Evolutionary conservation across 805 yeast species (phyloP).

Genomic region (Wickerhamiella nectarea): DNA sequence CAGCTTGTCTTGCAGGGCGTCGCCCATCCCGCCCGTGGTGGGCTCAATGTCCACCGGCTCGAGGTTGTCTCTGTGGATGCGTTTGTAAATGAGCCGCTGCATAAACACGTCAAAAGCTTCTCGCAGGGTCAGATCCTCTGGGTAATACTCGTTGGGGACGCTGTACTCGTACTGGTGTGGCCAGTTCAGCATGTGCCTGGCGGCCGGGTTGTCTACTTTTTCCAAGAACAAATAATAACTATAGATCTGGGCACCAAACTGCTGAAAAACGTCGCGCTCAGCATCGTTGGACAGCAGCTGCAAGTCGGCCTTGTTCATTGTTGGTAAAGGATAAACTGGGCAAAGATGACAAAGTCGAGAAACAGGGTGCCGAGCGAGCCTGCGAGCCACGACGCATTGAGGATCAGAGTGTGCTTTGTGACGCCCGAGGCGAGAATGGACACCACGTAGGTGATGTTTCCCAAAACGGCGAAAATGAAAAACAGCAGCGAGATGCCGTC

Average conservation of each 20-base stretch:
- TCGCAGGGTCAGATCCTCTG: neutral
- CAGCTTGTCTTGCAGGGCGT: neutral
- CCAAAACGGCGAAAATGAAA: slow-evolving; percentile 87
- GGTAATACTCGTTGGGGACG: neutral
- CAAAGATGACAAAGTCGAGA: slow-evolving; percentile 70
- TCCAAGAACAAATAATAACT: neutral
- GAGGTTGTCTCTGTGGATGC: slow-evolving; percentile 14
- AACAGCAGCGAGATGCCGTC: slow-evolving; percentile 92
- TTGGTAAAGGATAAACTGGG: slow-evolving; percentile 73
- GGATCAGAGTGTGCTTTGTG: slow-evolving; percentile 52
- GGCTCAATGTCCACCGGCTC: slow-evolving; percentile 18
- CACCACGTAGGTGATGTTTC: slow-evolving; percentile 80
- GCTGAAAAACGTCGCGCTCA: neutral
- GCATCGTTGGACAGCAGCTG: neutral
- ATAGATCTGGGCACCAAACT: slow-evolving; percentile 9
- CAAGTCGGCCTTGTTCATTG: neutral
- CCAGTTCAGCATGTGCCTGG: neutral
- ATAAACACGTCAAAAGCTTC: slow-evolving; percentile 18
- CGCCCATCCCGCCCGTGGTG: slow-evolving; percentile 7
- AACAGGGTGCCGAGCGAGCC: slow-evolving; percentile 81
- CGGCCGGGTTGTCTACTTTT: neutral
- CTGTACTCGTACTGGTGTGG: neutral
- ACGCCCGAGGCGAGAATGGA: slow-evolving; percentile 61
- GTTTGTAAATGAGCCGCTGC: slow-evolving; percentile 16
- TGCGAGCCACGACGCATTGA: slow-evolving; percentile 84